These are phyloP conservation scores for Beauveria medogensis DNA, from an alignment of 2,329 filamentous ascomycete genomes.

Conservation along the genomic window DNA sequence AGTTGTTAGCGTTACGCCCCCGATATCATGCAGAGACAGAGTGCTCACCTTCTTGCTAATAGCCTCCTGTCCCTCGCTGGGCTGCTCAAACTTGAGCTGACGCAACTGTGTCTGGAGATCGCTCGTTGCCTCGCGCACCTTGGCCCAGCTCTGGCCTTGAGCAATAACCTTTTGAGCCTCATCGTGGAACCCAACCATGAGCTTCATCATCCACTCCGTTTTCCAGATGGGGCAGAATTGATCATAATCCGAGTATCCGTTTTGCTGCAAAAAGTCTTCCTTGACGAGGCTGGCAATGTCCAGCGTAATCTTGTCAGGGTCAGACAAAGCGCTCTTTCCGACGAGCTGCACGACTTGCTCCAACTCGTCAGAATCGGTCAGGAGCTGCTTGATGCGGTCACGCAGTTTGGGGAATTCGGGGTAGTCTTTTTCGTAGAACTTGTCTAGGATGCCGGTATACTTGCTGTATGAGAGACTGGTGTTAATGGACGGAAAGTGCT, in stretches of 20 bases:
- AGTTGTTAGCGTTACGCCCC: slow-evolving; percentile 29
- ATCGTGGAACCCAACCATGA: slow-evolving; percentile 96
- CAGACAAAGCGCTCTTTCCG: slow-evolving; percentile 91
- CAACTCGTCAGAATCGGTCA: slow-evolving; percentile 91
- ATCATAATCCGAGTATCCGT: slow-evolving; percentile 98
- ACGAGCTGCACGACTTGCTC: slow-evolving; percentile 98
- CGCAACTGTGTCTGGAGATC: slow-evolving; percentile 81
- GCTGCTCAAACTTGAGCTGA: slow-evolving; percentile 95
- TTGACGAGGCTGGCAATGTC: slow-evolving; percentile 88
- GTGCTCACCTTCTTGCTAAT: slow-evolving; percentile 71
- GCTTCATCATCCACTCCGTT: slow-evolving; percentile 99
- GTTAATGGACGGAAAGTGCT: slow-evolving; percentile 99
- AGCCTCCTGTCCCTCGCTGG: slow-evolving; percentile 71
- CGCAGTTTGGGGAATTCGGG: slow-evolving; percentile 90
- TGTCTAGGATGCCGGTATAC: slow-evolving; percentile 82
- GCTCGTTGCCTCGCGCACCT: slow-evolving; percentile 81
- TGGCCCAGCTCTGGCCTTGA: slow-evolving; percentile 85
- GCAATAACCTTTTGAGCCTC: slow-evolving; percentile 92
- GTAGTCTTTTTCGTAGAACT: slow-evolving; percentile 87
- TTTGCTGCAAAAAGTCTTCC: slow-evolving; percentile 98
- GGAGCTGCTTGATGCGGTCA: slow-evolving; percentile 86
- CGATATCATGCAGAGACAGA: not conserved
- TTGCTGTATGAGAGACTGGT: slow-evolving; percentile 93
- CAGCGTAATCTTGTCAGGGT: slow-evolving; percentile 95
- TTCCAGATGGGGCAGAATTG: slow-evolving; percentile 99